Conservation (phyloP, 805 yeast genomes). For the Barnettozyma sucrosica region DNA sequence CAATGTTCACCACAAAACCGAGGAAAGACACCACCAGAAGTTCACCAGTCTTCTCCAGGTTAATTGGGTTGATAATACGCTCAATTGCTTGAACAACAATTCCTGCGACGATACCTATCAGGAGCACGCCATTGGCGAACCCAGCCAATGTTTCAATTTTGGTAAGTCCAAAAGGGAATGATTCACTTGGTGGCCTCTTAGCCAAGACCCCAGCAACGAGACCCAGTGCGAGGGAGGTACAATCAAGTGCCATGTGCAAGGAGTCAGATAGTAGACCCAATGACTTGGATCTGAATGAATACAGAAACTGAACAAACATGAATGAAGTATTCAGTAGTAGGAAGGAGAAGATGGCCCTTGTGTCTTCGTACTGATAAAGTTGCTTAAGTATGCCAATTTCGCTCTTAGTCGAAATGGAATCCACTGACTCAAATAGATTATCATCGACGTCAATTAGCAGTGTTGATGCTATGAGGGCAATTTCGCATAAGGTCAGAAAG, state of each 20-base stretch:
- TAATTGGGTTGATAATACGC: slow-evolving; percentile 72
- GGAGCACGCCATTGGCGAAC: slow-evolving; percentile 85
- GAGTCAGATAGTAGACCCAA: slow-evolving; percentile 89
- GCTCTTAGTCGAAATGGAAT: background rate
- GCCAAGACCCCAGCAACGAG: slow-evolving; percentile 73
- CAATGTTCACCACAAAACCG: slow-evolving; percentile 82
- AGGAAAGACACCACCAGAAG: slow-evolving; percentile 75
- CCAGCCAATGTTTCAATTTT: slow-evolving; percentile 92
- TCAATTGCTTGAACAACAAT: slow-evolving; percentile 83
- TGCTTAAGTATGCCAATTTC: slow-evolving; percentile 18
- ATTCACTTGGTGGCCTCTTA: slow-evolving; percentile 53
- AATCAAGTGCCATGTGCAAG: slow-evolving; percentile 93
- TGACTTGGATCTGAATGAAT: slow-evolving; percentile 89
- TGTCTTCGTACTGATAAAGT: slow-evolving; percentile 47
- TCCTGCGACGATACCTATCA: slow-evolving; percentile 85
- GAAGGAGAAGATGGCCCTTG: slow-evolving; percentile 85
- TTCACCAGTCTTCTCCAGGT: slow-evolving; percentile 74
- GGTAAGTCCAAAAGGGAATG: slow-evolving; percentile 79
- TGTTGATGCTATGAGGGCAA: slow-evolving; percentile 11
- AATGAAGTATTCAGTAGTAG: slow-evolving; percentile 80
- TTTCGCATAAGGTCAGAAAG: slow-evolving; percentile 12
- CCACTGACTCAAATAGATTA: slow-evolving; percentile 4
- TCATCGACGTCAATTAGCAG: slow-evolving; percentile 15
- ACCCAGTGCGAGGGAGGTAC: slow-evolving; percentile 85
- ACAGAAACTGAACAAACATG: slow-evolving; percentile 89